A percentile compares a stretch with the other conserved stretches of the same genome.
These are phyloP conservation scores for Colletotrichum paranaense DNA, from an alignment of 2,329 filamentous ascomycete genomes.

Conservation along the genomic window DNA sequence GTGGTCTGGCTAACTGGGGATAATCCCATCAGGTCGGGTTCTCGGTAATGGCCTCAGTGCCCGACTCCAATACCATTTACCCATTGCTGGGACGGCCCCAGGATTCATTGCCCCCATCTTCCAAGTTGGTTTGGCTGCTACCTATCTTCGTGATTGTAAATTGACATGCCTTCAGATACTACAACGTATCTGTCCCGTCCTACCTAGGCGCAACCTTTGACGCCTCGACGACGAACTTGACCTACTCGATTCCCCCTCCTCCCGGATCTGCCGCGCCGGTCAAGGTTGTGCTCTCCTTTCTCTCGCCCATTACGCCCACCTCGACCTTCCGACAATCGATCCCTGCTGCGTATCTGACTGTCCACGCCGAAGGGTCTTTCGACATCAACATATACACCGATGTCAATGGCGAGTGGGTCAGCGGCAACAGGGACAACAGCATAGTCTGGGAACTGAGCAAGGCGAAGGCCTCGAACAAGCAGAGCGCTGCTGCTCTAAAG, in stretches of 20 bases:
- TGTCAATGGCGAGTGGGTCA: conserved; percentile 84
- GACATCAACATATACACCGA: conserved; percentile 75
- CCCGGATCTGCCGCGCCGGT: conserved; percentile 41
- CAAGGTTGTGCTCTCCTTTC: conserved; percentile 62
- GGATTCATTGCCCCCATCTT: conserved; percentile 53
- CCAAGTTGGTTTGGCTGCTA: conserved; percentile 35
- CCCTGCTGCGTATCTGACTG: conserved; percentile 82
- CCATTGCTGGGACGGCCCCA: conserved; percentile 64
- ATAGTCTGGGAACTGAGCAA: conserved; percentile 77
- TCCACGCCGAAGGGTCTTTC: conserved; percentile 75
- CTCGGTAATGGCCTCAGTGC: conserved; percentile 60
- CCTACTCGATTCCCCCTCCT: conserved; percentile 52
- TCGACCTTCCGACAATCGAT: conserved; percentile 84
- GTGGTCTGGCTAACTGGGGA: conserved; percentile 20
- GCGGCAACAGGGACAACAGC: conserved; percentile 74
- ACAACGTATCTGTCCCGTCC: conserved; percentile 53
- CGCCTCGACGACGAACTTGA: conserved; percentile 61
- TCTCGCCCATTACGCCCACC: conserved; percentile 84
- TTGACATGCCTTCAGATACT: conserved; percentile 40
- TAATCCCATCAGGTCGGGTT: conserved; percentile 54
- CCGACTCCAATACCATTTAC: conserved; percentile 55
- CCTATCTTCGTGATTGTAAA: neutral
- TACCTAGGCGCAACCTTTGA: conserved; percentile 60
- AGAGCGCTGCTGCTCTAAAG: conserved; percentile 61
- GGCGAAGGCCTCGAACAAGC: conserved; percentile 48